Base-by-base conservation (phyloP, 805 yeast species). In the Kregervanrija delftensis region DNA sequence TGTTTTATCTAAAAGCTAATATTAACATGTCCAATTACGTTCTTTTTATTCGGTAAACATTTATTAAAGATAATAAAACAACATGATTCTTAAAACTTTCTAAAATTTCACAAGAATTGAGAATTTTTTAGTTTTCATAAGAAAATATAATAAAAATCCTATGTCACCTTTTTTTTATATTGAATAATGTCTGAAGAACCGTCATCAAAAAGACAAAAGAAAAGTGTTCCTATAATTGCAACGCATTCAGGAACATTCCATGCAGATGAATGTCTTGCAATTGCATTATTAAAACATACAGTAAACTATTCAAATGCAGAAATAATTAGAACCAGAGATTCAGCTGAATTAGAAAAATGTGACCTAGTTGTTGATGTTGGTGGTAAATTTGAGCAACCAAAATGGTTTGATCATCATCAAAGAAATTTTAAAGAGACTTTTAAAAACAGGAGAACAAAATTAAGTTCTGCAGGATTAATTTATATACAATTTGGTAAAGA, bases 201-300 rank as follows among this genome's bases (percentile, higher is more conserved):
- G 8, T 22, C 28, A 22, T 6, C 6, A 22, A 22, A 22, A 6
- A 22, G 28, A 22, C 28, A 22, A 22, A 22, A 22, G 28, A 22
- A 22, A 22, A 38, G 35, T 28, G 40, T 45, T 8, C 14, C 77
- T 47, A 78, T 76, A 57, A 85, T 88, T 47, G 88, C 95, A 58
- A 88, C 95, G 13, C 90, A 83, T 56, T 81, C 88, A 44, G 97
- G 97, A 9, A 74, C 87, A 0, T 90, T 90, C 73, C 98, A 90
- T 60, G 96, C 96, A 11, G 98, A 90, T 63, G 98, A 90, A 63
- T 81, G 95, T 11, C 73, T 90, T 42, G 97, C 96, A 3, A 95
- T 89, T 3, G 88, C 74, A 64, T 78, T 90, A 81, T 68, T 90
- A 47, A 76, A 74, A 52, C 68, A 77, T 28, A 66, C 89, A 41